Evolutionary conservation across 495 filamentous ascomycete genomes (phyloP).

Genomic region (Podospora pseudocomata): DNA sequence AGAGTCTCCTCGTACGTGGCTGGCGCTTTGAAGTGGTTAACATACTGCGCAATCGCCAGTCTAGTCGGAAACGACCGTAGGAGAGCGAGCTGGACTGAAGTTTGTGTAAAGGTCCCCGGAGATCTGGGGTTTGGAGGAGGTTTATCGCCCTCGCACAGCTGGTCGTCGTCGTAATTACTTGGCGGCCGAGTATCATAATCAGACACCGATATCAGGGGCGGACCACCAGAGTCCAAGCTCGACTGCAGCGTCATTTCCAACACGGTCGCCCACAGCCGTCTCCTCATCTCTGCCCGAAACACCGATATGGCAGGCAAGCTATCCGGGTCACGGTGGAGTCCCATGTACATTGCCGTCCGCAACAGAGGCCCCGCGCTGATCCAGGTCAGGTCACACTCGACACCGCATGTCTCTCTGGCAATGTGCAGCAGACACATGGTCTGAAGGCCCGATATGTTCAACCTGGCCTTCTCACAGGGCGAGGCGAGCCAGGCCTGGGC

Average conservation of each 20-base stretch:
- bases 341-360: conserved; percentile 58
- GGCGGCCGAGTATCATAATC: conserved; percentile 58
- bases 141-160: conserved; percentile 34
- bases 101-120: conserved; percentile 36
- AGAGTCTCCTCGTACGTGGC: conserved; percentile 39
- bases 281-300: conserved; percentile 61
- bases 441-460: conserved; percentile 55
- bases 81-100: conserved; percentile 37
- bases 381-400: conserved; percentile 58
- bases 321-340: conserved; percentile 57
- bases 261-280: conserved; percentile 66
- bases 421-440: conserved; percentile 58
- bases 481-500: conserved; percentile 59
- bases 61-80: conserved; percentile 35
- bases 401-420: conserved; percentile 52
- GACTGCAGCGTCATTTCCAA: conserved; percentile 60
- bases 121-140: conserved; percentile 18
- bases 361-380: conserved; percentile 55
- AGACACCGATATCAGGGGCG: conserved; percentile 49
- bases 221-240: conserved; percentile 56
- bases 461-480: conserved; percentile 50
- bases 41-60: conserved; percentile 35
- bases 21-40: conserved; percentile 34
- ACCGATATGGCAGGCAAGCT: conserved; percentile 37
- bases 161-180: conserved; percentile 50